phyloP scores from a whole-genome alignment of 306 rosid species.

The Chamaecrista fasciculata region DNA sequence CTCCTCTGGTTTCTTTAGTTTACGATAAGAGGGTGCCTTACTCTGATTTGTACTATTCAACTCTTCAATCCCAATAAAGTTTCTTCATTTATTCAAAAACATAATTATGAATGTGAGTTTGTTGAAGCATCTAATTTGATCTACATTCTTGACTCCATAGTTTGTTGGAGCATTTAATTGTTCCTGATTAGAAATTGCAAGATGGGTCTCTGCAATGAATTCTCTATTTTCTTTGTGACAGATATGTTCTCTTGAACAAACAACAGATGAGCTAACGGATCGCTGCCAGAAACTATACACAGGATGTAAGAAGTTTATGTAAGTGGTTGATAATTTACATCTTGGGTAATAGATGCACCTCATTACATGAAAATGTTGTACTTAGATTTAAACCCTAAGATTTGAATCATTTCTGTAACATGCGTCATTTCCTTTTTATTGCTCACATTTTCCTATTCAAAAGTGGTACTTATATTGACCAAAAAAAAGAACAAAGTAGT shows the following conservation, averaged over 20 bases:
- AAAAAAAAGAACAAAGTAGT: too few species aligned
- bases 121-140: slow-evolving; percentile 6
- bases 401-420: slow-evolving; percentile 7
- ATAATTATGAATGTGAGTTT: background rate
- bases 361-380: background rate
- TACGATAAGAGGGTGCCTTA: background rate
- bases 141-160: slow-evolving; percentile 3
- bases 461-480: background rate
- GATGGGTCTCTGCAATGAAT: background rate
- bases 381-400: background rate
- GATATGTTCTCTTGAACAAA: slow-evolving; percentile 69
- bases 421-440: background rate
- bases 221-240: slow-evolving; percentile 36
- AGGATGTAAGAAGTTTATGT: slow-evolving; percentile 82
- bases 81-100: background rate
- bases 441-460: too few species aligned
- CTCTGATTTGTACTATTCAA: background rate
- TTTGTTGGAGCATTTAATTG: background rate
- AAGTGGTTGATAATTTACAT: slow-evolving; percentile 37
- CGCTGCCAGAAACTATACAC: slow-evolving; percentile 68
- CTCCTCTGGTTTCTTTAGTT: background rate
- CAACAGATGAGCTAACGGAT: slow-evolving; percentile 69
- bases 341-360: background rate
- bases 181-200: background rate
- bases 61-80: slow-evolving; percentile 5